Base-by-base conservation (phyloP, 2,329 filamentous ascomycete genomes). In the Beauveria bassiana region DNA sequence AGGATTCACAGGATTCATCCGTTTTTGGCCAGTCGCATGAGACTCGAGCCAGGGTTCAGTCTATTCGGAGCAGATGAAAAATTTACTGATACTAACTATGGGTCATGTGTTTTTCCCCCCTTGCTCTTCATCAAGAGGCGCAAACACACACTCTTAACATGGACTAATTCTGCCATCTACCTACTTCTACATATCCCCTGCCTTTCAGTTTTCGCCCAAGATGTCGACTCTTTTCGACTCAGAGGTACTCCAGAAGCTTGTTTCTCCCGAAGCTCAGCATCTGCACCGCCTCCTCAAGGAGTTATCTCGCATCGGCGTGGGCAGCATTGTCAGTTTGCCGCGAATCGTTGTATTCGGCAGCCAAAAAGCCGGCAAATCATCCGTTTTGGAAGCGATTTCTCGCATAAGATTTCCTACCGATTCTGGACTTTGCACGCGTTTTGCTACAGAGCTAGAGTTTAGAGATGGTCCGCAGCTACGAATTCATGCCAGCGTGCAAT, bases 331-430 rank as follows among this genome's bases (percentile, higher is more conserved):
- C 40, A 38, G 45, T 66, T 34, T 55, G n/a, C 63, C 1, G n/a
- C 83, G 90, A 75, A 90, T 95, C 66, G 88, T 89, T 42, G 90
- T 93, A 8, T 90, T 93, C 10, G 91, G 91, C 64, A 91, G 90
- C 66, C 91, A 95, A 70, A 93, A 89, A 0, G 91, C 90, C 49
- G 91, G 91, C 68, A 96, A 96, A 78, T 91, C 88, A 72, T 93
- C 90, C 1, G 88, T 95, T 20, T 77, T 95, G 34, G 90, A 95
- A 70, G 92, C 75, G 20, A 64, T 83, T 38, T 82, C 79, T 0
- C 77, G 77, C 0, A 78, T 82, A 40, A 73, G 75, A 0, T 80
- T 82, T 45, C 79, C 80, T 5, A 73, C 77, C 1, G 73, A 67
- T 0, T 71, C 72, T 0, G 76, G 72, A 0, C 74, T 81, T 1